Conservation (phyloP, 2,329 filamentous ascomycete species). For the Penicillium freii region DNA sequence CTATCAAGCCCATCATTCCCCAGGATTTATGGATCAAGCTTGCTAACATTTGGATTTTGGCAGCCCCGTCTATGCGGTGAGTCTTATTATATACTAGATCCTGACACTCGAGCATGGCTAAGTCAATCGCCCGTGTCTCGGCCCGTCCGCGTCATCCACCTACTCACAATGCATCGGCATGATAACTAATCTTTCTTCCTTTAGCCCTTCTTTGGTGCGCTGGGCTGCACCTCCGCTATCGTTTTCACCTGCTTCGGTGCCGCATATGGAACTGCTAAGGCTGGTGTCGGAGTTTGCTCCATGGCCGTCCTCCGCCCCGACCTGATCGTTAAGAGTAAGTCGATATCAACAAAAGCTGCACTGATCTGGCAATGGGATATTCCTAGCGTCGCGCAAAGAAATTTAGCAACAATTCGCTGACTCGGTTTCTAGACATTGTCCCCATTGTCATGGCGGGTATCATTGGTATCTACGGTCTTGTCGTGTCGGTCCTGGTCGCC, state of each 20-base stretch:
- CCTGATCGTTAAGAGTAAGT: constrained; percentile 98
- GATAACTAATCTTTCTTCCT: constrained; percentile 15
- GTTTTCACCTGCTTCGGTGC: constrained; percentile 96
- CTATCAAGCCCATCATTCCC: constrained; percentile 5
- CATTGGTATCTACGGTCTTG: constrained; percentile 96
- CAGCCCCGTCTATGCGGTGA: constrained; percentile 98
- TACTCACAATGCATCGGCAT: neutral
- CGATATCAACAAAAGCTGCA: neutral
- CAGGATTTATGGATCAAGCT: constrained; percentile 1
- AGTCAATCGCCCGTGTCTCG: constrained; percentile 12
- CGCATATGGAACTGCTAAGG: constrained; percentile 98
- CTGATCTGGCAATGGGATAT: constrained; percentile 14
- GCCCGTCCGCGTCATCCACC: constrained; percentile 6
- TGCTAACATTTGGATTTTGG: constrained; percentile 30
- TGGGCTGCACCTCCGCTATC: constrained; percentile 93
- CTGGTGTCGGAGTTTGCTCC: constrained; percentile 95
- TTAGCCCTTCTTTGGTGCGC: constrained; percentile 91
- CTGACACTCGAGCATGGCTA: constrained; percentile 13
- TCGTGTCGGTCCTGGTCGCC: constrained; percentile 84
- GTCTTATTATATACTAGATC: constrained; percentile 47
- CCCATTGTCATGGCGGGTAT: constrained; percentile 99
- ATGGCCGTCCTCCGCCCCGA: constrained; percentile 98
- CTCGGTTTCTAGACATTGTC: constrained; percentile 72
- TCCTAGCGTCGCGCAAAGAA: neutral
- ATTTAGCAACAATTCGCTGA: constrained; percentile 15